Evolutionary conservation across 2,329 filamentous ascomycete genomes (phyloP).

Genomic region (Colletotrichum orchidophilum): DNA sequence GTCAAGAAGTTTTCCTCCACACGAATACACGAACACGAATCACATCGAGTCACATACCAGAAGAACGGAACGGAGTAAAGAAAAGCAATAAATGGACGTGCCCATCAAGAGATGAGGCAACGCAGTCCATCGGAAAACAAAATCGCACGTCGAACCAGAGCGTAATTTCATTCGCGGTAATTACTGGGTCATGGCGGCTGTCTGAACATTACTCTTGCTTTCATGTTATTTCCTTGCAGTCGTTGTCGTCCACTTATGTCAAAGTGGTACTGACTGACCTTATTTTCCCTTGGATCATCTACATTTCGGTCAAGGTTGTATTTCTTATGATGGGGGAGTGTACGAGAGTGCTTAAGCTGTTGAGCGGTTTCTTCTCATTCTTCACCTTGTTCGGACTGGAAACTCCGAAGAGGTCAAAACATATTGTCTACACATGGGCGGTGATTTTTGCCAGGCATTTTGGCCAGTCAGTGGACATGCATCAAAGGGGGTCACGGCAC

Average conservation of each 20-base stretch:
- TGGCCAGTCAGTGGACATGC: neutral
- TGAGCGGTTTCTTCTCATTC: conserved; percentile 14
- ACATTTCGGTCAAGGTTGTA: neutral
- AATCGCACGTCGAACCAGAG: neutral
- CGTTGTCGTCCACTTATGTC: neutral
- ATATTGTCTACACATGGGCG: neutral
- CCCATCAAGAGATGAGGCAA: neutral
- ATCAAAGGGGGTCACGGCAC: neutral
- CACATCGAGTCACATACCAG: neutral
- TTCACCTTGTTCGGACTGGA: neutral
- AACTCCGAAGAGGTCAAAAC: neutral
- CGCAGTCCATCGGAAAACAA: neutral
- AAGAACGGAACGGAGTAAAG: conserved; percentile 19
- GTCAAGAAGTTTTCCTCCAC: neutral
- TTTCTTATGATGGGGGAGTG: conserved; percentile 22
- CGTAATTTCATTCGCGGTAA: conserved; percentile 16
- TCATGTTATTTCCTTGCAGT: neutral
- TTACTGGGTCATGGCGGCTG: conserved; percentile 13
- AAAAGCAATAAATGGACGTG: conserved; percentile 1
- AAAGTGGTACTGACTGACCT: neutral
- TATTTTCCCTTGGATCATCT: conserved; percentile 3
- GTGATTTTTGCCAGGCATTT: neutral
- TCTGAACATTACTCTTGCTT: conserved; percentile 12
- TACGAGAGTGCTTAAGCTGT: conserved; percentile 22
- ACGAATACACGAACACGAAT: conserved; percentile 19